Evolutionary conservation across 2,329 filamentous ascomycete genomes (phyloP).

Genomic region (Claviceps quebecensis): DNA sequence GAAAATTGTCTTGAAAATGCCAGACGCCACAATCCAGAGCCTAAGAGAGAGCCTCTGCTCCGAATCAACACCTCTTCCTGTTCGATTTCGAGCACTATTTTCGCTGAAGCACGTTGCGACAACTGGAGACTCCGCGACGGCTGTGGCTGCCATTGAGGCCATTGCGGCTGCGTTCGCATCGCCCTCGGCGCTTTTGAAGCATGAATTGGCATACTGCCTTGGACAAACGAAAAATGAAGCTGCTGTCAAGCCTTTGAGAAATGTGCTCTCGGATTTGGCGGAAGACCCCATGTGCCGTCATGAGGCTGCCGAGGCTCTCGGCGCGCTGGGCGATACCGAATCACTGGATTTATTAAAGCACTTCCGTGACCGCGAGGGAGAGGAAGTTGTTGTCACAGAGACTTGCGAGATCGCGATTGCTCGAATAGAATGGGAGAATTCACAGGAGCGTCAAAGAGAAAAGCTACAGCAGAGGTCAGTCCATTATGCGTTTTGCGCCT

Average conservation of each 20-base stretch:
- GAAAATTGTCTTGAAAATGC: constrained; percentile 7
- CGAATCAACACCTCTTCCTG: constrained; percentile 68
- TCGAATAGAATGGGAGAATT: constrained; percentile 86
- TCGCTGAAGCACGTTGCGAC: constrained; percentile 88
- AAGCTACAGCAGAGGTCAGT: constrained; percentile 66
- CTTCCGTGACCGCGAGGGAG: constrained; percentile 60
- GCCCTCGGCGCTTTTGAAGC: constrained; percentile 80
- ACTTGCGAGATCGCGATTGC: constrained; percentile 96
- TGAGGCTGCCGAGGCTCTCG: constrained; percentile 89
- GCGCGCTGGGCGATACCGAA: constrained; percentile 62
- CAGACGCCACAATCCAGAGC: constrained; percentile 36
- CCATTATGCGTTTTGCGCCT: constrained; percentile 1
- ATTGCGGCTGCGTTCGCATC: constrained; percentile 81
- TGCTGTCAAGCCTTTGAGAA: constrained; percentile 57
- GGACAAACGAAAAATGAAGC: constrained; percentile 74
- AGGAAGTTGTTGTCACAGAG: constrained; percentile 74
- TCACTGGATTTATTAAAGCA: constrained; percentile 61
- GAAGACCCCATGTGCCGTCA: constrained; percentile 94
- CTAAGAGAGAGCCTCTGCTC: constrained; percentile 66
- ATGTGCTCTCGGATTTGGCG: constrained; percentile 60
- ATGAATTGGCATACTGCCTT: constrained; percentile 93
- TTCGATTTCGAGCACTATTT: constrained; percentile 92
- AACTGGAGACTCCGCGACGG: constrained; percentile 45
- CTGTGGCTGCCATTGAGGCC: constrained; percentile 48
- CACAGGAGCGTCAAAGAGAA: constrained; percentile 55